Base-by-base conservation (phyloP, 176 grass and related monocot genomes). In the Carex pumila region DNA sequence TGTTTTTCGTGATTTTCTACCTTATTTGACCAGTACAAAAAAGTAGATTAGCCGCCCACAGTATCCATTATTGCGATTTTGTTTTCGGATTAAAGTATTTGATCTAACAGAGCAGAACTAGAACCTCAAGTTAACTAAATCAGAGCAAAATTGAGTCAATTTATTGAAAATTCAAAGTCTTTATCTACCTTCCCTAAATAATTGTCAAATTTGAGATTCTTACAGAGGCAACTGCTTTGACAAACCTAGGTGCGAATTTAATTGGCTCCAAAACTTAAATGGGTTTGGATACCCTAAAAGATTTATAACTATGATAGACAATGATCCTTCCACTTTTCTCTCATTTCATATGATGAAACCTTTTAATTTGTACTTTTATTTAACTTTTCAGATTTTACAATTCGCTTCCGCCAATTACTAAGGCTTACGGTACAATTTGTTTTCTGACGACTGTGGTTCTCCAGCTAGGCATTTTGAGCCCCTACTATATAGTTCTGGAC, bases 331-430 rank as follows among this genome's bases (percentile, higher is more conserved):
- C 12, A 69, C 34, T 59, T 45, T 57, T 55, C 18, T 30, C 57
- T 50, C 6, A 52, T 14, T 72, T n/a, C 65, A 39, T 59, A 55
- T 29, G 14, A 2, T 79, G 21, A 2, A 49, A n/a, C 19, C 31
- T 18, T 65, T 29, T 61, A 12, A 34, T 80, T 72, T 11, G 25
- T 75, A 30, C 17, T 76, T 82, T 70, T 18, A 21, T 82, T 85
- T 79, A 31, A 65, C 84, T 43, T 87, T 86, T 53, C 92, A 97
- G 92, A 88, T 97, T 89, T 89, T 97, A 97, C 86, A 92, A 94
- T 65, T 94, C 94, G 30, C 94, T 97, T 94, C 94, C 92, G 77
- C 92, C 94, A 29, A 88, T 97, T 84, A 90, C 90, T 81, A 97
- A 94, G 90, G 92, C 94, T 71, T 97, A 85, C 81, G 92, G 92